Conservation (phyloP, 2,329 filamentous ascomycete species). For the Fusarium euwallaceae region DNA sequence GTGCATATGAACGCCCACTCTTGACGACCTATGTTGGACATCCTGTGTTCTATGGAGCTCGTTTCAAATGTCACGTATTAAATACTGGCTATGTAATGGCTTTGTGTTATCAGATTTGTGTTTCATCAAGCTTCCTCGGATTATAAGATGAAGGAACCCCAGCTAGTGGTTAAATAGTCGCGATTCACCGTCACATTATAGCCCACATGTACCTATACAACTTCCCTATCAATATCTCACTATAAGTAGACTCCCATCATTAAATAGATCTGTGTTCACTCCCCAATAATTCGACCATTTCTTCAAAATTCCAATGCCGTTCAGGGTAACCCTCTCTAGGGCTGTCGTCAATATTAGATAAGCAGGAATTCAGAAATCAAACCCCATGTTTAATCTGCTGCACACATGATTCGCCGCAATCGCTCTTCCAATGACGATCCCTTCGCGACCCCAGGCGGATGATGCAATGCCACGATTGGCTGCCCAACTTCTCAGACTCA, state of each 20-base stretch:
- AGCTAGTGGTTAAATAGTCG: background rate
- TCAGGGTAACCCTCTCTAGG: conserved; percentile 19
- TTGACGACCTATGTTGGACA: background rate
- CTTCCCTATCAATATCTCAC: background rate
- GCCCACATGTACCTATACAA: background rate
- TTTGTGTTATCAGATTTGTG: background rate
- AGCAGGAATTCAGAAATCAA: conserved; percentile 8
- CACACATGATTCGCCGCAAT: conserved; percentile 36
- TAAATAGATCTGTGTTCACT: background rate
- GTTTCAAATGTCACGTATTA: background rate
- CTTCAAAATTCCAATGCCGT: background rate
- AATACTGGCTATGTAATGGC: background rate
- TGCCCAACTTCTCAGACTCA: conserved; percentile 30
- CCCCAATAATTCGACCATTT: background rate
- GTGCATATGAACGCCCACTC: background rate
- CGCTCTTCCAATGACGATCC: conserved; percentile 43
- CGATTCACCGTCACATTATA: background rate
- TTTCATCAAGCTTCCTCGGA: background rate
- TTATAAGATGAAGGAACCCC: background rate
- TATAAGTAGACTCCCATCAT: background rate
- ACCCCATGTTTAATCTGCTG: conserved; percentile 21
- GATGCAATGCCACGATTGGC: conserved; percentile 46
- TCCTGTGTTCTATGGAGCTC: background rate
- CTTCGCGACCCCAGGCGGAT: conserved; percentile 39
- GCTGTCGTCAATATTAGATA: conserved; percentile 35